Base-by-base conservation (phyloP, 2,329 filamentous ascomycete genomes). In the Ploettnerulaceae sp. region DNA sequence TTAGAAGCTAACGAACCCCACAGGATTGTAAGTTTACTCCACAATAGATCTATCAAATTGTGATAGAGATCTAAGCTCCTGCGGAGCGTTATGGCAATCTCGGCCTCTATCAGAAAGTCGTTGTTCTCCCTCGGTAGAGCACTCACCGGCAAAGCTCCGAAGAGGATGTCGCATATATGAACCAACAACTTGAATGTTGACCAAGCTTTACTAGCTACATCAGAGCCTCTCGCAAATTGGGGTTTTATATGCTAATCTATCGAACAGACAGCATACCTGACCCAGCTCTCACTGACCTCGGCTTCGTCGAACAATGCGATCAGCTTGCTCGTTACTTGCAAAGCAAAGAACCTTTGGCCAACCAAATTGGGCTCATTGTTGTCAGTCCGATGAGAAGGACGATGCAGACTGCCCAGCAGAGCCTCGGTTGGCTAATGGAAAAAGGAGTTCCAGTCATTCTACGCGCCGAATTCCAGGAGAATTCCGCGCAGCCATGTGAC, bases 401-500 rank as follows among this genome's bases (percentile, higher is more conserved):
- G 7, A 52, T 64, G 3, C 58, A 64, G 46, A 64, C 62, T 4
- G 56, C 59, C 17, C 47, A 59, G 29, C 56, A 62, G 50, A 43
- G 49, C 3, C 51, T 64, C 2, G 60, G 59, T 3, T 64, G 59
- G 57, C 45, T 63, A 24, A 63, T 64, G 33, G 49, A 57, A n/a
- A 44, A 50, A 20, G 60, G 60, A 6, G 52, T 62, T 12, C 57
- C 58, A 3, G 58, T 62, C 1, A 37, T 62, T 1, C 48, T 61
- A 8, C 54, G 55, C 32, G 44, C 62, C 4, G 58, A 63, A 48
- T 62, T 57, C 54, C 62, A 64, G 41, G 62, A 64, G 47, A 64
- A 61, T 36, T 61, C 60, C 9, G 48, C 45, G 21, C 57, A 61
- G 20, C 61, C 61, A 18, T 63, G 60, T 52, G 61, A 64, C 33